These are phyloP conservation scores for Raffaelea albimanens DNA, from an alignment of 2,329 filamentous ascomycete species.

Conservation along the genomic window DNA sequence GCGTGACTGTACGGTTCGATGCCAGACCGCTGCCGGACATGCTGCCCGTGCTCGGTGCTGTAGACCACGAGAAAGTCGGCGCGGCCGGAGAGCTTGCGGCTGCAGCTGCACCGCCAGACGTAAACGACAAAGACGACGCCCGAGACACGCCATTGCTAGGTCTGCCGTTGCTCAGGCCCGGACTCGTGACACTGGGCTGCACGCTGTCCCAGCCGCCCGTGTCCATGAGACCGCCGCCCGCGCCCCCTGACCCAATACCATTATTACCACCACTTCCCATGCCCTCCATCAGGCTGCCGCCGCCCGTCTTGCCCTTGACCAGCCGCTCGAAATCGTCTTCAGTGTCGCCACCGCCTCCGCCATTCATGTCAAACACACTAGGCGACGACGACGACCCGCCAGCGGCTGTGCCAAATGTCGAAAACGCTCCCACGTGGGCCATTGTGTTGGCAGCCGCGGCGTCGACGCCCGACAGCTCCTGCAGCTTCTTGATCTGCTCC, in stretches of 20 bases:
- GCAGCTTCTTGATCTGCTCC: constrained; percentile 80
- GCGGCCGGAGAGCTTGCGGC: constrained; percentile 24
- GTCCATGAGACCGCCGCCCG: constrained; percentile 7
- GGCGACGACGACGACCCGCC: constrained; percentile 37
- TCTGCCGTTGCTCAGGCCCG: background rate
- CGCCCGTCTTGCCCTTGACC: constrained; percentile 62
- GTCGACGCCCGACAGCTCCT: constrained; percentile 49
- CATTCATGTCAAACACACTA: constrained; percentile 18
- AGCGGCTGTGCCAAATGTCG: background rate
- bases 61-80: constrained; percentile 56
- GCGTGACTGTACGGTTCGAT: constrained; percentile 42
- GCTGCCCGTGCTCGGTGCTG: constrained; percentile 28
- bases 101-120: constrained; percentile 23
- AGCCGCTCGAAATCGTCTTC: constrained; percentile 80
- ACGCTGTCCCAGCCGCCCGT: too few relatives aligned
- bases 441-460: constrained; percentile 21
- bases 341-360: constrained; percentile 34
- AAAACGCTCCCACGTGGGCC: background rate
- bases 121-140: constrained; percentile 15
- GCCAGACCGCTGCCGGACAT: constrained; percentile 19
- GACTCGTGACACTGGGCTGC: background rate
- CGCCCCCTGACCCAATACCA: background rate
- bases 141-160: too few relatives aligned
- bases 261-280: background rate
- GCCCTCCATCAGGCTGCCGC: background rate